Evolutionary conservation across 768 basidiomycete species (phyloP).

Genomic region (Cystofilobasidium macerans): DNA sequence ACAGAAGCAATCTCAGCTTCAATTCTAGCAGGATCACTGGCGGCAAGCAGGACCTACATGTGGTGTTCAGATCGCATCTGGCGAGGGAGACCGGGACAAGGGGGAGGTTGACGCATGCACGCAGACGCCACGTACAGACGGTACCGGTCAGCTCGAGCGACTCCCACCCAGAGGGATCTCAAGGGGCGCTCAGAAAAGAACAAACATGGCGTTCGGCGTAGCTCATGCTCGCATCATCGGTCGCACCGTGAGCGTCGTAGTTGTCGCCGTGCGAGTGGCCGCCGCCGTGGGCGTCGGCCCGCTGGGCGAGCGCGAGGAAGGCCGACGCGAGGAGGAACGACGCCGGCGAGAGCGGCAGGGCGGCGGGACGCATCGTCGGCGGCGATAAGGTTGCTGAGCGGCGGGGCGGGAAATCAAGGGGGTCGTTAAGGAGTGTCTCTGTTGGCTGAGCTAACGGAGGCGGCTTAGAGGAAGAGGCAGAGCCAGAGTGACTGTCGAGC

Average conservation of each 20-base stretch:
- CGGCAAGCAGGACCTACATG: neutral
- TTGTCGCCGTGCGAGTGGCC: constrained; percentile 4
- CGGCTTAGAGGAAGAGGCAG: too few species aligned
- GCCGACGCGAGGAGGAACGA: constrained; percentile 7
- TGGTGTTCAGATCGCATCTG: constrained; percentile 27
- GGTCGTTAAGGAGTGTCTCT: too few species aligned
- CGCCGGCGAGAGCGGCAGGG: neutral
- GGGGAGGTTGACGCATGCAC: neutral
- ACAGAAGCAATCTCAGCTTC: neutral
- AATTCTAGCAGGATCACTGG: neutral
- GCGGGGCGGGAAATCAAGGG: too few species aligned
- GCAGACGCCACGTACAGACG: too few species aligned
- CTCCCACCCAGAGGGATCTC: too few species aligned
- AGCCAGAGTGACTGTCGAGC: too few species aligned
- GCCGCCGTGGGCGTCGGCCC: constrained; percentile 19
- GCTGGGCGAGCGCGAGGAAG: neutral
- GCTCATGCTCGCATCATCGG: constrained; percentile 9
- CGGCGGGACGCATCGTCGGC: too few species aligned
- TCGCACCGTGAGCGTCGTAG: constrained; percentile 26
- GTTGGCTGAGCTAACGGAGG: too few species aligned
- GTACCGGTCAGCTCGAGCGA: too few species aligned
- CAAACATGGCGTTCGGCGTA: constrained; percentile 26
- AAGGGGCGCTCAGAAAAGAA: neutral
- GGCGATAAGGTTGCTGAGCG: neutral
- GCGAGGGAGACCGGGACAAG: neutral